These are phyloP conservation scores for Pseudogymnoascus sp. DNA, from an alignment of 2,329 filamentous ascomycete species.

Conservation along the genomic window DNA sequence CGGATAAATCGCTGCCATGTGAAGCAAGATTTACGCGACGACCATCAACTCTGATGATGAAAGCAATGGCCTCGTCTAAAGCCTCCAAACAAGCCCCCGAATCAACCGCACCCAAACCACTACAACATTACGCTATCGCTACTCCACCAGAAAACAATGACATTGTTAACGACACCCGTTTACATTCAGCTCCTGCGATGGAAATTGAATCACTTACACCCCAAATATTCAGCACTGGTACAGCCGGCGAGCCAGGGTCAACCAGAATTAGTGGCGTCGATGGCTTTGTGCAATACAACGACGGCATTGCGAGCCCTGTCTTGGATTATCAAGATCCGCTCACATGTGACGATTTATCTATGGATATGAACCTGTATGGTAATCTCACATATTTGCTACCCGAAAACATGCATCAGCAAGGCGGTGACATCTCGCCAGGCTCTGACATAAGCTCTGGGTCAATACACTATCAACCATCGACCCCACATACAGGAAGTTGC, in stretches of 20 bases:
- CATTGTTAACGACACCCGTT: background rate
- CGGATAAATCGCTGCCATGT: constrained; percentile 42
- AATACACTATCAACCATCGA: constrained; percentile 34
- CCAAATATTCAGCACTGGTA: constrained; percentile 30
- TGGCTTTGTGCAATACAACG: constrained; percentile 36
- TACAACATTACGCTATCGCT: background rate
- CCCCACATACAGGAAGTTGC: constrained; percentile 37
- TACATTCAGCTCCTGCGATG: background rate
- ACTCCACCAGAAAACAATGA: background rate
- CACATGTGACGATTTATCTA: constrained; percentile 37
- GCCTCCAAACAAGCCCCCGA: background rate
- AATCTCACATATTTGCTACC: constrained; percentile 29
- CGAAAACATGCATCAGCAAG: constrained; percentile 29
- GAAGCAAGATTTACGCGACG: constrained; percentile 43
- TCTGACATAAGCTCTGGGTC: constrained; percentile 37
- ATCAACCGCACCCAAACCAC: background rate
- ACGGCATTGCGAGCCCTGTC: constrained; percentile 32
- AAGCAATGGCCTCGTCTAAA: background rate
- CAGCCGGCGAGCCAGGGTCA: constrained; percentile 31
- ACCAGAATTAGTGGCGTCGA: constrained; percentile 33
- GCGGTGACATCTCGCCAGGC: constrained; percentile 33
- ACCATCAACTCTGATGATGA: constrained; percentile 36
- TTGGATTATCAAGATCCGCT: constrained; percentile 38
- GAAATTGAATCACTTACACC: constrained; percentile 17
- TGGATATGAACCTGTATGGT: constrained; percentile 38